phyloP scores from a whole-genome alignment of 2,329 filamentous ascomycete genomes.

The Colletotrichum godetiae region DNA sequence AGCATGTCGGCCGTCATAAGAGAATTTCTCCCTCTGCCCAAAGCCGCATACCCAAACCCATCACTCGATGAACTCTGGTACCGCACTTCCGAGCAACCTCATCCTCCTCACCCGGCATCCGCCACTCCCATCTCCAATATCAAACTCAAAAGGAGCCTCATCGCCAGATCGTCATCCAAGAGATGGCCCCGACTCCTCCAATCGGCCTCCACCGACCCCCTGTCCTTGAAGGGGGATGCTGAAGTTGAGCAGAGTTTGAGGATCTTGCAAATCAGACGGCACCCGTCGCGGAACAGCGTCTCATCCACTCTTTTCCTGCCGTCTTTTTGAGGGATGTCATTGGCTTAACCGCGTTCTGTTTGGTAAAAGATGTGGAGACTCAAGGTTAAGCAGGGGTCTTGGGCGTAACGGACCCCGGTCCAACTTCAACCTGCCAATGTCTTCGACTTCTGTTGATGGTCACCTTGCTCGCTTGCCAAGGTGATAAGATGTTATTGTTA shows the following conservation, averaged over 20 bases:
- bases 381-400: neutral
- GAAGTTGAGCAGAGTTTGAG: conserved; percentile 35
- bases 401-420: conserved; percentile 6
- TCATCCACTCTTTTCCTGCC: conserved; percentile 24
- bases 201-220: conserved; percentile 1
- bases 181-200: neutral
- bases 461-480: neutral
- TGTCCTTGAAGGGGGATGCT: conserved; percentile 1
- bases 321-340: neutral
- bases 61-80: neutral
- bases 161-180: neutral
- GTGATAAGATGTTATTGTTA: neutral
- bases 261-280: conserved; percentile 30
- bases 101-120: neutral
- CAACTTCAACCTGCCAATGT: neutral
- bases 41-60: neutral
- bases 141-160: conserved; percentile 25
- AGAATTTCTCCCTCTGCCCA: neutral
- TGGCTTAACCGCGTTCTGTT: conserved; percentile 22
- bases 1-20: neutral
- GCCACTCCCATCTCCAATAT: neutral
- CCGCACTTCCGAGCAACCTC: neutral
- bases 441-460: neutral
- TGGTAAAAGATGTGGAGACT: neutral
- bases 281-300: conserved; percentile 33